Evolutionary conservation across 2,329 filamentous ascomycete species (phyloP).

Genomic region (Dryadomyces quercus-mongolicae): DNA sequence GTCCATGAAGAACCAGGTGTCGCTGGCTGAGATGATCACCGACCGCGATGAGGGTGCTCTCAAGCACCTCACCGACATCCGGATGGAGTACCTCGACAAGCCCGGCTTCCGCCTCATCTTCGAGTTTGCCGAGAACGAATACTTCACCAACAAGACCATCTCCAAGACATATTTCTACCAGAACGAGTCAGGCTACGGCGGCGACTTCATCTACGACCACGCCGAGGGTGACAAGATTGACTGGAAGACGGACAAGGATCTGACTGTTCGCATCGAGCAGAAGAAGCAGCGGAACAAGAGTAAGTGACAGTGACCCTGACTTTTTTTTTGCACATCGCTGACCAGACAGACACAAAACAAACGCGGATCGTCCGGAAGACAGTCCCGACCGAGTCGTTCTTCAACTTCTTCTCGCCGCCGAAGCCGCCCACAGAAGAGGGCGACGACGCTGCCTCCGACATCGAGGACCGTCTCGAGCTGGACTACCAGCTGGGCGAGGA

Average conservation of each 20-base stretch:
- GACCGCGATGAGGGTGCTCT: conserved; percentile 92
- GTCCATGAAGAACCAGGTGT: conserved; percentile 99
- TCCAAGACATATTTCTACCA: conserved; percentile 99
- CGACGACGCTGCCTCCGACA: conserved; percentile 70
- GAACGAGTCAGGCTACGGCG: conserved; percentile 95
- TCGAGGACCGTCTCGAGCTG: conserved; percentile 93
- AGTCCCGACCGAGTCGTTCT: conserved; percentile 95
- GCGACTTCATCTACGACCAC: conserved; percentile 99
- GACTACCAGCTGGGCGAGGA: conserved; percentile 99
- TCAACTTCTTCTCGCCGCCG: conserved; percentile 97
- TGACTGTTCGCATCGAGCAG: conserved; percentile 90
- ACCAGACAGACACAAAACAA: conserved; percentile 81
- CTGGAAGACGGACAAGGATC: conserved; percentile 86
- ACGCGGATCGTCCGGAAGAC: conserved; percentile 99
- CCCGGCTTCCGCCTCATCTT: conserved; percentile 98
- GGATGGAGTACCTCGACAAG: conserved; percentile 98
- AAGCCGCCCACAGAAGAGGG: conserved; percentile 68
- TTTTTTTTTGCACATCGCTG: neutral
- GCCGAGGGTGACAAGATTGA: conserved; percentile 97
- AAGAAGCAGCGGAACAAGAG: conserved; percentile 99
- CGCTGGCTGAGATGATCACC: conserved; percentile 95
- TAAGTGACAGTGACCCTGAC: too few species aligned
- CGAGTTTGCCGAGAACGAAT: conserved; percentile 89
- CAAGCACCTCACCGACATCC: conserved; percentile 80
- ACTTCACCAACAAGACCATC: conserved; percentile 93